A percentile compares a stretch with the other conserved stretches of the same genome.
phyloP scores from a whole-genome alignment of 768 basidiomycete species.

The Podaxis sp. region DNA sequence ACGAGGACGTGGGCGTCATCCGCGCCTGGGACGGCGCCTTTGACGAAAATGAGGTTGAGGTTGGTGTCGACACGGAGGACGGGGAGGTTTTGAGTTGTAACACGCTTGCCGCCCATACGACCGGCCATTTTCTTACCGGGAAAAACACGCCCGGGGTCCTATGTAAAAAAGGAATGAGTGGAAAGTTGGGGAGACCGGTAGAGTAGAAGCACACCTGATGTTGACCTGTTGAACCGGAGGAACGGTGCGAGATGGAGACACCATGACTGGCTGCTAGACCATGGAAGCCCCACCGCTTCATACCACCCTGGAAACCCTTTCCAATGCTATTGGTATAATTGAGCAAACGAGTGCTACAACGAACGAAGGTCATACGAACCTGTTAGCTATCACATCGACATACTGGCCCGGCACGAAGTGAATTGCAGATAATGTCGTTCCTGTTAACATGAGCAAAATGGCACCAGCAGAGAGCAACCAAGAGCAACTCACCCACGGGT shows the following conservation, averaged over 20 bases:
- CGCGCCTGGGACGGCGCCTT: slow-evolving; percentile 87
- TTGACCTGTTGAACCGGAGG: slow-evolving; percentile 89
- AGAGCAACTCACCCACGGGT: slow-evolving; percentile 67
- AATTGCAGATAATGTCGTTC: slow-evolving; percentile 83
- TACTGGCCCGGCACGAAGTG: slow-evolving; percentile 98
- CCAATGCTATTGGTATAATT: slow-evolving; percentile 62
- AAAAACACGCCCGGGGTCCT: slow-evolving; percentile 96
- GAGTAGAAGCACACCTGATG: slow-evolving; percentile 66
- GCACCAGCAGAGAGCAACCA: neutral
- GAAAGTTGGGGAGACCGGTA: neutral
- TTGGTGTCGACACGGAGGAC: slow-evolving; percentile 86
- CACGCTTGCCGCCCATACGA: slow-evolving; percentile 79
- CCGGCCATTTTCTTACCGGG: slow-evolving; percentile 99
- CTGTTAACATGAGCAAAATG: slow-evolving; percentile 33
- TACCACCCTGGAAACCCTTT: slow-evolving; percentile 94
- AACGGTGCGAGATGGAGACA: slow-evolving; percentile 92
- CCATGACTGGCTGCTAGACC: slow-evolving; percentile 94
- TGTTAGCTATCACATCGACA: slow-evolving; percentile 88
- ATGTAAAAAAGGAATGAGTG: slow-evolving; percentile 4
- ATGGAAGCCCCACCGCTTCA: slow-evolving; percentile 95
- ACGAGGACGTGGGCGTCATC: slow-evolving; percentile 87
- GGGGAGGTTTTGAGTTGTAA: slow-evolving; percentile 84
- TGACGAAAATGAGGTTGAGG: slow-evolving; percentile 87
- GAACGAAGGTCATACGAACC: slow-evolving; percentile 54
- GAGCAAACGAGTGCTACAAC: neutral